These are phyloP conservation scores for Caloboletus inedulis DNA, from an alignment of 1,284 basidiomycete species.

Conservation along the genomic window DNA sequence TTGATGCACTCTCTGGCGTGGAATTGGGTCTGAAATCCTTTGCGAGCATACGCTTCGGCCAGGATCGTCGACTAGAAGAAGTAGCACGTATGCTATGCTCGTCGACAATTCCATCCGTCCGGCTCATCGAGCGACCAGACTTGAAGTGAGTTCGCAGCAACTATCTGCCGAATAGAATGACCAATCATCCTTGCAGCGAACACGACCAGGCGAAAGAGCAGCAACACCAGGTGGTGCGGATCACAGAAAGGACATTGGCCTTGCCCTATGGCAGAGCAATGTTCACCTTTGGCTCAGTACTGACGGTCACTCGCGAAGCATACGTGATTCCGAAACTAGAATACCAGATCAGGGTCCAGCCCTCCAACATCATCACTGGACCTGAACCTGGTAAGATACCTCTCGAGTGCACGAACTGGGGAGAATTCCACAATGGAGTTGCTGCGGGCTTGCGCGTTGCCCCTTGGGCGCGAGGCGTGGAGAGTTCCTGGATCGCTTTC, in stretches of 20 bases:
- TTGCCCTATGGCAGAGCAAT: constrained; percentile 84
- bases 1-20: constrained; percentile 59
- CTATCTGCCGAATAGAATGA: not conserved
- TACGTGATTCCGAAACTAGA: constrained; percentile 82
- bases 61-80: constrained; percentile 83
- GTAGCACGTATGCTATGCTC: constrained; percentile 86
- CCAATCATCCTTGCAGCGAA: constrained; percentile 48
- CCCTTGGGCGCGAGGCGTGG: constrained; percentile 71
- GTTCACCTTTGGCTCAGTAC: constrained; percentile 79
- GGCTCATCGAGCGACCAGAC: constrained; percentile 67
- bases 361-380: constrained; percentile 59
- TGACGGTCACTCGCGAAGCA: constrained; percentile 68
- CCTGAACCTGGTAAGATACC: constrained; percentile 67
- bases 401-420: constrained; percentile 80
- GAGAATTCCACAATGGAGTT: constrained; percentile 97
- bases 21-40: constrained; percentile 72
- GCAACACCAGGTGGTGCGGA: constrained; percentile 71
- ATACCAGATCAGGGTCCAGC: constrained; percentile 70
- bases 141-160: constrained; percentile 50
- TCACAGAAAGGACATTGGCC: constrained; percentile 83
- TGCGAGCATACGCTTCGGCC: constrained; percentile 79
- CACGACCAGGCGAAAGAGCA: constrained; percentile 79
- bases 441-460: constrained; percentile 85
- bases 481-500: constrained; percentile 92
- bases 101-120: constrained; percentile 62